phyloP scores from a whole-genome alignment of 208 protist species.

The Angomonas desouzai region DNA sequence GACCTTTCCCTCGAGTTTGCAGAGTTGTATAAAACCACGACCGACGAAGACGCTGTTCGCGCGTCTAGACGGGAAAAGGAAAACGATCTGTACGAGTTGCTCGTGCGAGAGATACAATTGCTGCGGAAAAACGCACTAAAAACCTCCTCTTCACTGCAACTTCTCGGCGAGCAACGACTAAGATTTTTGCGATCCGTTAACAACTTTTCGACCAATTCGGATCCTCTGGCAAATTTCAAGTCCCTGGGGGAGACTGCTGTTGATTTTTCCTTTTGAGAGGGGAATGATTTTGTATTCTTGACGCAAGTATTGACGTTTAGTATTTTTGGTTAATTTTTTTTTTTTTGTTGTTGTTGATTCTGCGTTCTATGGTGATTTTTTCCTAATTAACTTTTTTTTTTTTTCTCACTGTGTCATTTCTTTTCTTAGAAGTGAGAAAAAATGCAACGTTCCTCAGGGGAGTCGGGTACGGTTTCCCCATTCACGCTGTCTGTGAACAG shows the following conservation, averaged over 20 bases:
- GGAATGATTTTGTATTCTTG: no score
- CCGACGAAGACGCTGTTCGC: constrained; percentile 12
- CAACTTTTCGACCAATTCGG: constrained; percentile 8
- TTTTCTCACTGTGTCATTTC: constrained; percentile 6
- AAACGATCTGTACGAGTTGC: constrained; percentile 30
- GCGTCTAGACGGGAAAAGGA: constrained; percentile 21
- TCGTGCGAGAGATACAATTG: constrained; percentile 29
- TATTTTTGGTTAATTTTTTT: constrained; percentile 6
- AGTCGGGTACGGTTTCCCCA: not conserved
- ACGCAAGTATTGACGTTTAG: not conserved
- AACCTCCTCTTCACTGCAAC: constrained; percentile 18
- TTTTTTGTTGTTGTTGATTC: constrained; percentile 10
- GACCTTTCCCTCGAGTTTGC: constrained; percentile 30
- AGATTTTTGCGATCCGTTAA: constrained; percentile 52
- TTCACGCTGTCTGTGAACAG: constrained; percentile 2
- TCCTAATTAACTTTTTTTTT: constrained; percentile 12
- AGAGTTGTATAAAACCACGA: constrained; percentile 9
- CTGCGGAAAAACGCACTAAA: constrained; percentile 30
- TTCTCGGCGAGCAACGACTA: constrained; percentile 37
- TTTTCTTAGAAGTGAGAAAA: not conserved
- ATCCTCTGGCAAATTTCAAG: not conserved
- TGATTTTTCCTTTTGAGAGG: not conserved
- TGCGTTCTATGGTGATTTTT: not conserved
- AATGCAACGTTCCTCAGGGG: not conserved
- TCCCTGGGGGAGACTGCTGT: not conserved